Base-by-base conservation (phyloP, 1,139 yeast species). In the Yamadazyma spencermartinsiae region DNA sequence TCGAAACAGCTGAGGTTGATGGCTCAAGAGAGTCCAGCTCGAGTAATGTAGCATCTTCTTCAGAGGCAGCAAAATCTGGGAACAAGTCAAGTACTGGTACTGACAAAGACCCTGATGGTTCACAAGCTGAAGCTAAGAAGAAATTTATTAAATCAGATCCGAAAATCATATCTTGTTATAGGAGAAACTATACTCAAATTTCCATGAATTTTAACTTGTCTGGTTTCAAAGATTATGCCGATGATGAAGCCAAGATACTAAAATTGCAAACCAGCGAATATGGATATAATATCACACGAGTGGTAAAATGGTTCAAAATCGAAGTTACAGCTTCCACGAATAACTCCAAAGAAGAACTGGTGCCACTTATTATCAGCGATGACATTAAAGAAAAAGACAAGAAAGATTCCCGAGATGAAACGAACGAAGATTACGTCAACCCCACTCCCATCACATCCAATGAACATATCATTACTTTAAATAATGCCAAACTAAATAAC, bases 101-200 rank as follows among this genome's bases (percentile, higher is more conserved):
- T 20, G 23, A 20, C 23, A 20, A 7, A 11, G 43, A 39, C 15
- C 19, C 31, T 6, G 25, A 28, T 7, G 38, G 33, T 2, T 24
- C 34, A 9, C 31, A 16, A 5, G 25, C 25, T 10, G 40, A 37
- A 19, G 38, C 35, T 2, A 34, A 36, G n/a, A 42, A 37, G 14
- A 40, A 39, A 32, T 40, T 47, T 11, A 40, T 43, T 5, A 45
- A 42, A 20, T 37, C 51, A 4, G 64, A 63, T 38, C 73, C 75
- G 8, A 64, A 57, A 43, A 72, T 71, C 15, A 63, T 72, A 19
- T 66, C 74, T 11, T 73, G 77, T 48, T 72, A 73, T 51, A 54
- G 79, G 41, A 52, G 79, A 42, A 73, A 73, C 46, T 69, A 59
- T 46, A 67, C 72, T 39, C 76, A 68, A 44, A 50, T 70, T 10